A percentile compares a stretch with the other conserved stretches of the same genome.
These are phyloP conservation scores for Leishmania tarentolae DNA, from an alignment of 208 protist species.

Conservation along the genomic window DNA sequence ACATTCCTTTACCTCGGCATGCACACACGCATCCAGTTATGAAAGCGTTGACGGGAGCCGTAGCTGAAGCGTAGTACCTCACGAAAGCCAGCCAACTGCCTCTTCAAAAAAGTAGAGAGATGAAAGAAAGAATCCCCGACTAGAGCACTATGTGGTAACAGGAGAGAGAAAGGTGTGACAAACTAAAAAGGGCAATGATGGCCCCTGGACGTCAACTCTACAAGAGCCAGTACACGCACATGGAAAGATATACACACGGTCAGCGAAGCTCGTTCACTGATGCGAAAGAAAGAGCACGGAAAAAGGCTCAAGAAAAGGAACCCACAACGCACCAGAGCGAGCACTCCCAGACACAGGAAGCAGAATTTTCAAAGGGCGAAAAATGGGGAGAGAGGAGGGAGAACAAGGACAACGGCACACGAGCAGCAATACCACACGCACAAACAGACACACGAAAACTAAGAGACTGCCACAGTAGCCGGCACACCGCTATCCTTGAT, in stretches of 20 bases:
- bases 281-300: neutral
- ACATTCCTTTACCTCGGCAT: neutral
- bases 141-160: neutral
- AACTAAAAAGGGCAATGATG: constrained; percentile 7
- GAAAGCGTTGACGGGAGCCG: neutral
- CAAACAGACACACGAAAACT: too few species aligned
- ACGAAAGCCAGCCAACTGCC: neutral
- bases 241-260: neutral
- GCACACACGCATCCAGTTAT: neutral
- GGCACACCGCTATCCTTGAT: neutral
- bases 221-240: neutral
- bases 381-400: neutral
- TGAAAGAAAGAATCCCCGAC: neutral
- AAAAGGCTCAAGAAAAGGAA: neutral
- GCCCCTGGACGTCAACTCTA: neutral
- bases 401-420: neutral
- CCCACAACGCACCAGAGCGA: neutral
- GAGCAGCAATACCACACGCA: neutral
- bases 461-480: too few species aligned
- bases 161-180: neutral
- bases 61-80: neutral
- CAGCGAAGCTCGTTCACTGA: neutral
- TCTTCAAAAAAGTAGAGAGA: neutral
- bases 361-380: neutral
- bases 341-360: neutral